phyloP scores from a whole-genome alignment of 345 rosid species.

The Populus pruinosa region DNA sequence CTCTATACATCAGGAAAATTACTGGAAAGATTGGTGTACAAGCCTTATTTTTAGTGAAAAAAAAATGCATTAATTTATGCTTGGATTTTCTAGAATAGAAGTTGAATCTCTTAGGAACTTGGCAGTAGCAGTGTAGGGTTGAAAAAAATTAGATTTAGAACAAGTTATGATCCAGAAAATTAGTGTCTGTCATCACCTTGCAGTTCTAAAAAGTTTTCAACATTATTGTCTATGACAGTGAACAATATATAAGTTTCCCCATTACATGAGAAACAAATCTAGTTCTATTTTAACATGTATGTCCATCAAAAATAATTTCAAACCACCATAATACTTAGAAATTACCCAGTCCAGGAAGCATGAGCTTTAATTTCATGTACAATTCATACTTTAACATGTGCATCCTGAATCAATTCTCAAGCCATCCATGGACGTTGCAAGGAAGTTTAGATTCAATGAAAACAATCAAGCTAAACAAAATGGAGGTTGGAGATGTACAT shows the following conservation, averaged over 20 bases:
- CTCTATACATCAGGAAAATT: not conserved
- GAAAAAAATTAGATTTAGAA: not conserved
- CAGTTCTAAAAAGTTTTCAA: not conserved
- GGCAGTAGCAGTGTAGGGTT: not conserved
- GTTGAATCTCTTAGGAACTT: not conserved
- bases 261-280: not conserved
- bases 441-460: slow-evolving; percentile 7
- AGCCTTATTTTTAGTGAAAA: not conserved
- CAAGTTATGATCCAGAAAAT: not conserved
- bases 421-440: not conserved
- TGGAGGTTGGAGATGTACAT: slow-evolving; percentile 42
- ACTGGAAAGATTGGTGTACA: not conserved
- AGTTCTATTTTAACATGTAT: not conserved
- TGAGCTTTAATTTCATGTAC: not conserved
- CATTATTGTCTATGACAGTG: not conserved
- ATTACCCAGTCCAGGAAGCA: not conserved
- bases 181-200: not conserved
- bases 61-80: not conserved
- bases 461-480: slow-evolving; percentile 11
- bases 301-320: not conserved
- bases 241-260: not conserved
- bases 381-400: slow-evolving; percentile 14
- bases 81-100: not conserved
- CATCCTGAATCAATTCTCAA: not conserved
- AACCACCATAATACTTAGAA: not conserved